A percentile compares a stretch with the other conserved stretches of the same genome.
phyloP scores from a whole-genome alignment of 768 basidiomycete species.

The Pisolithus marmoratus region DNA sequence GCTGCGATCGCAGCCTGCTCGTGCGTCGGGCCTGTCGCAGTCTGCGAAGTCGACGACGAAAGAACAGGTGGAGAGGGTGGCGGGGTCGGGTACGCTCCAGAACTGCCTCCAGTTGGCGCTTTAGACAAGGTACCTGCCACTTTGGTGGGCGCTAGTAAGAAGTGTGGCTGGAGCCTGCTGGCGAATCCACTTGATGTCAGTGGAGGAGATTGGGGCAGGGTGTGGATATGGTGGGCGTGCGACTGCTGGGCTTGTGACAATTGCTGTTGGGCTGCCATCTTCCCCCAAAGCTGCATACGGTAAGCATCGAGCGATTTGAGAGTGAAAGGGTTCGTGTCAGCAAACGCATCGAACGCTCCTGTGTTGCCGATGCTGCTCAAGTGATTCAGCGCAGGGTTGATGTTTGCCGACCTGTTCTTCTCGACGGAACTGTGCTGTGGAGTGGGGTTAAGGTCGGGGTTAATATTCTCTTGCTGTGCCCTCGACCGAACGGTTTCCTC shows the following conservation, averaged over 20 bases:
- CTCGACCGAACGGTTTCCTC: conserved; percentile 22
- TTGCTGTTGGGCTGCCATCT: conserved; percentile 74
- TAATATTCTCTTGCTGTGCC: conserved; percentile 19
- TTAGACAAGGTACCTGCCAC: conserved; percentile 1
- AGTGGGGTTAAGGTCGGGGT: conserved; percentile 20
- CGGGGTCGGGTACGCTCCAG: conserved; percentile 36
- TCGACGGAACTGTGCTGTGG: conserved; percentile 20
- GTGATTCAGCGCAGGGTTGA: conserved; percentile 24
- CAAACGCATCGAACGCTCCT: conserved; percentile 68
- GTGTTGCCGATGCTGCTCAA: conserved; percentile 21
- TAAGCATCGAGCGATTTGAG: conserved; percentile 83
- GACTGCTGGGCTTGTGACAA: conserved; percentile 37
- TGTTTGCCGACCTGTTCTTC: conserved; percentile 26
- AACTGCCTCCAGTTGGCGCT: conserved; percentile 3
- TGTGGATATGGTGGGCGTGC: conserved; percentile 10
- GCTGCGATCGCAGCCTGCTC: conserved; percentile 43
- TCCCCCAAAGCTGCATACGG: conserved; percentile 89
- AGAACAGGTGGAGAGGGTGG: conserved; percentile 35
- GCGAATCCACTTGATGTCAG: conserved; percentile 35
- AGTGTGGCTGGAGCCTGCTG: conserved; percentile 34
- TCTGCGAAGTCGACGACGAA: conserved; percentile 5
- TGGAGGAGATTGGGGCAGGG: conserved; percentile 20
- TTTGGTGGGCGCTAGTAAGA: conserved; percentile 20
- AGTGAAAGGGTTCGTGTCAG: conserved; percentile 78
- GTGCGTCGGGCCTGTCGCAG: conserved; percentile 20